Base-by-base conservation (phyloP, 1,284 basidiomycete species). In the Cystobasidium pallidum region DNA sequence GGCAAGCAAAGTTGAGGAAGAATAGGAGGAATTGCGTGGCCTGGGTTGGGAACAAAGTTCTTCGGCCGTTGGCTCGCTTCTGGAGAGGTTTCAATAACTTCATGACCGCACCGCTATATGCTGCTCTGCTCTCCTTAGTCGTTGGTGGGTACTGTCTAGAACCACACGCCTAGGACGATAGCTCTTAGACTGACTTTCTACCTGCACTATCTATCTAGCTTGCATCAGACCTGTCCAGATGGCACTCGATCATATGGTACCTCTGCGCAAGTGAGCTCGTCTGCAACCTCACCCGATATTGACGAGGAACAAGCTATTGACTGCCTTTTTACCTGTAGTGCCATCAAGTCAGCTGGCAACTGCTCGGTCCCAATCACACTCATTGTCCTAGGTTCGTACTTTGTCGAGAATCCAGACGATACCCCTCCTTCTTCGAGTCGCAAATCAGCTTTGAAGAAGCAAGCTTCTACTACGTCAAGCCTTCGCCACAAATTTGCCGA, bases 311-410 rank as follows among this genome's bases (percentile, higher is more conserved):
- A 26, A 26, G 1, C 19, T n/a, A 19, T 51, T 61, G 73, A 62
- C 51, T 49, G 21, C 65, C 64, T 45, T 61, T 54, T 41, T 17
- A 19, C 21, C 17, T 10, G 34, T 72, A 82, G 82, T 41, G 81
- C 82, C n/a, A 78, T 83, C 51, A 78, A 80, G 63, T 80, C 78
- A 41, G 78, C 81, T 10, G 82, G 82, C 24, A 79, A 79, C 8
- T 82, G 81, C 75, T 81, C 81, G 17, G 82, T 83, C 36, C 82
- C 82, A 0, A 77, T 83, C 59, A 83, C 82, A 26, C 80, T 83
- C 74, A 78, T 83, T 15, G 82, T 82, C 55, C 78, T 83, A 30
- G 82, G 82, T 32, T 79, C 78, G 34, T 80, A 79, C 63, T 79
- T 80, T 58, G 54, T 73, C 19, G 58, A 58, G n/a, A 49, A 76